These are phyloP conservation scores for Aspergillus jensenii DNA, from an alignment of 2,329 filamentous ascomycete species.

Conservation along the genomic window DNA sequence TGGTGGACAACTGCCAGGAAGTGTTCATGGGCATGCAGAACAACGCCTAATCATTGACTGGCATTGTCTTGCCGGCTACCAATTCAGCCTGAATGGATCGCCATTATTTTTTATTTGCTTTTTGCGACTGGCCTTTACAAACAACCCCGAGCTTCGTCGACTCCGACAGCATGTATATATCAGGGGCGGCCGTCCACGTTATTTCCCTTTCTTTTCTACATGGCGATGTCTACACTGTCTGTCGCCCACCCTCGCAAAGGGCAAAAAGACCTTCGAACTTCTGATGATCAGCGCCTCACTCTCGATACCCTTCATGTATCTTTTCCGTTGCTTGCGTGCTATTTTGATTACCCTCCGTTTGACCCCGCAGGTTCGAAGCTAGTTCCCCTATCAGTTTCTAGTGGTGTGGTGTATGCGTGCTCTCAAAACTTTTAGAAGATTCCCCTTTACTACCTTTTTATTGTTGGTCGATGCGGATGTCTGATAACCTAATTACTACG, in stretches of 20 bases:
- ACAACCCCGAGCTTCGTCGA: conserved; percentile 7
- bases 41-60: conserved; percentile 11
- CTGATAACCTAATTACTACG: conserved; percentile 1
- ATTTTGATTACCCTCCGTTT: conserved; percentile 11
- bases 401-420: conserved; percentile 6
- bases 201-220: neutral
- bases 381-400: conserved; percentile 18
- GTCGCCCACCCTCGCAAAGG: neutral
- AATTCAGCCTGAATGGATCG: neutral
- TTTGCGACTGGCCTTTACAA: conserved; percentile 13
- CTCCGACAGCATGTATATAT: conserved; percentile 27
- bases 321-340: conserved; percentile 15
- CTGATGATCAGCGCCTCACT: conserved; percentile 27
- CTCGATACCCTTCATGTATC: conserved; percentile 33
- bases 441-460: neutral
- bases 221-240: neutral
- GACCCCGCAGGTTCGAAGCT: conserved; percentile 37
- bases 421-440: conserved; percentile 4
- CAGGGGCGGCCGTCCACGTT: neutral
- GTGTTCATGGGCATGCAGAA: conserved; percentile 62
- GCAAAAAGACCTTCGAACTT: conserved; percentile 11
- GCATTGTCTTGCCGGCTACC: neutral
- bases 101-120: neutral
- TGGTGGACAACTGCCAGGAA: conserved; percentile 83
- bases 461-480: conserved; percentile 8